These are phyloP conservation scores for Isochrysis galbana DNA, from an alignment of 78 protist genomes.

Conservation along the genomic window DNA sequence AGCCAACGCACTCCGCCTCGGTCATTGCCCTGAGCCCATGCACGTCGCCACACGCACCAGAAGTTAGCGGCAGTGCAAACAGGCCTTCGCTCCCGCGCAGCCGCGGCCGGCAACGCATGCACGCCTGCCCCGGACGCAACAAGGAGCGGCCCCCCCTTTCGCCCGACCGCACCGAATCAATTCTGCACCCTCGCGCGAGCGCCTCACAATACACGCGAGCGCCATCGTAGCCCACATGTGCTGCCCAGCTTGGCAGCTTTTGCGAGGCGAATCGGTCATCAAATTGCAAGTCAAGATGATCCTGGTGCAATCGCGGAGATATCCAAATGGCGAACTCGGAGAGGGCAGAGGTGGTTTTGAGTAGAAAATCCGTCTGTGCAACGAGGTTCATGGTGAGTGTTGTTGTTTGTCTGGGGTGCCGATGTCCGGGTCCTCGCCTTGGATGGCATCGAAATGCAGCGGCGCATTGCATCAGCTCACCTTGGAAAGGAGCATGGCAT, in stretches of 20 bases:
- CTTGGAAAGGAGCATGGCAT: slow-evolving; percentile 11
- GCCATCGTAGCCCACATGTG: neutral
- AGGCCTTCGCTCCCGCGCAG: neutral
- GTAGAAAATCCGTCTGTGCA: neutral
- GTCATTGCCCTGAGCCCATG: neutral
- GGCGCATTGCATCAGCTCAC: no score
- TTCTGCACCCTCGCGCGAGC: neutral
- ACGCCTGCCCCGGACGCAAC: neutral
- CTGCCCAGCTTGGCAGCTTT: neutral
- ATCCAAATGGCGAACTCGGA: slow-evolving; percentile 6
- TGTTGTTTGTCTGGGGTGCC: no score
- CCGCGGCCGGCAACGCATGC: neutral
- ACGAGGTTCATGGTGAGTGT: no score
- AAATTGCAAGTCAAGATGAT: neutral
- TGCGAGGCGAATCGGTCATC: neutral
- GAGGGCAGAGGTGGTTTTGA: neutral
- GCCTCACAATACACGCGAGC: neutral
- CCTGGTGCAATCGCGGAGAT: neutral
- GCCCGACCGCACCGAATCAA: neutral
- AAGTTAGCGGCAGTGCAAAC: neutral
- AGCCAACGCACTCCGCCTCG: neutral
- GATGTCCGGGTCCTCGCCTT: no score
- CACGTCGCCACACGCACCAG: neutral
- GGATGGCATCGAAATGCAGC: no score
- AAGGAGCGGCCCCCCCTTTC: neutral